Evolutionary conservation across 1,284 basidiomycete species (phyloP), one percentile per base, ranked within the genome.

Genomic region (Acaromyces ingoldii): DNA sequence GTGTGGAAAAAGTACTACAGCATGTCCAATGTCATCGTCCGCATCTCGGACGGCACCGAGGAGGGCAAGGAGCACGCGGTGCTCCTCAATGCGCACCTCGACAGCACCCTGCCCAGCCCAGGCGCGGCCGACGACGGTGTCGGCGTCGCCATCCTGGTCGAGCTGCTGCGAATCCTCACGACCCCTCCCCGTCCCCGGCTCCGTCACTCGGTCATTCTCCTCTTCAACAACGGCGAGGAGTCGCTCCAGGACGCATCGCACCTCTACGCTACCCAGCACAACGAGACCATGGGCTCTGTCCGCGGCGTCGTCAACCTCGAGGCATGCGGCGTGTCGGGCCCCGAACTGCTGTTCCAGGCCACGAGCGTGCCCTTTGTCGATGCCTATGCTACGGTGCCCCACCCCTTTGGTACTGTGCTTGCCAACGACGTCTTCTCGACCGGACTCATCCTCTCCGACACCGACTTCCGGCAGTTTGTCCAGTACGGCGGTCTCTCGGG

Each of bases 181-280:
- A 79, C 89, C 0, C 82, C 88, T 48, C 86, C 84, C 0, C 82
- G 84, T 24, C 79, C 80, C 40, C 86, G 85, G 10, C 88, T 92
- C 0, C 82, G 82, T 49, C 84, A 91, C 72, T 82, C 89, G 4
- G 81, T 92, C 59, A 82, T 98, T 10, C 91, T 98, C 72, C 78
- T 97, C 57, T 97, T 95, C 80, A 97, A 97, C 70, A 84, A 95
- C 58, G 95, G 88, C 5, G 92, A 98, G 74, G 90, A 93, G 69
- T 87, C 72, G 60, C 70, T 78, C 22, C 91, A 95, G 75, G 92
- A 96, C 69, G 92, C 88, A 0, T 92, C 90, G 0, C 92, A 98
- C 76, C 79, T 75, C 25, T 75, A 70, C 60, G 65, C 70, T 39
- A 74, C 72, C 40, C 68, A 74, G 43, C 66, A 75, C 53, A 57